Conservation (phyloP, 805 yeast genomes). For the Nakazawaea wyomingensis region DNA sequence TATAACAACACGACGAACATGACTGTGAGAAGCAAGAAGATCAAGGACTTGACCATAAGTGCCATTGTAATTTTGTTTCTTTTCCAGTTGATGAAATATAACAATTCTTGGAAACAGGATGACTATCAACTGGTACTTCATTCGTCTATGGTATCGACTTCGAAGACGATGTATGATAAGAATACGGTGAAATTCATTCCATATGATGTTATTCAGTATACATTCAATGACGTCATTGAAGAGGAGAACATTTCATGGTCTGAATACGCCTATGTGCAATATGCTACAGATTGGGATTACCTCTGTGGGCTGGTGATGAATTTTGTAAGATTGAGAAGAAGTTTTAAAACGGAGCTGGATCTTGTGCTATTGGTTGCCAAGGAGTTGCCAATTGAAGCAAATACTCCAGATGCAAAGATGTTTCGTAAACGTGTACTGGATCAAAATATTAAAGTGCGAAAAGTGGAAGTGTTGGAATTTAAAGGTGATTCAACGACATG, state of each 20-base stretch:
- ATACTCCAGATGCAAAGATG: constrained; percentile 8
- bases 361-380: constrained; percentile 38
- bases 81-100: not conserved
- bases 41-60: constrained; percentile 3
- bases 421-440: constrained; percentile 11
- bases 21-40: constrained; percentile 3
- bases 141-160: not conserved
- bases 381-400: constrained; percentile 15
- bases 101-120: not conserved
- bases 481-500: constrained; percentile 30
- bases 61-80: not conserved
- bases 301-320: constrained; percentile 49
- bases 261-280: constrained; percentile 51
- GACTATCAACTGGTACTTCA: not conserved
- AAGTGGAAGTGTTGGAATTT: constrained; percentile 20
- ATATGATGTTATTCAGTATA: constrained; percentile 1
- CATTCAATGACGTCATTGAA: not conserved
- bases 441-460: constrained; percentile 24
- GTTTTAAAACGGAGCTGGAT: constrained; percentile 35
- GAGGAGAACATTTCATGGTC: constrained; percentile 31
- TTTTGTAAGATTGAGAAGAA: constrained; percentile 32
- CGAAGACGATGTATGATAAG: constrained; percentile 6
- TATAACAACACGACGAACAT: not conserved
- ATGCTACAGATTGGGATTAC: constrained; percentile 50
- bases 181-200: constrained; percentile 8